Conservation (phyloP, 1,284 basidiomycete species). For the Ustanciosporium gigantosporum region DNA sequence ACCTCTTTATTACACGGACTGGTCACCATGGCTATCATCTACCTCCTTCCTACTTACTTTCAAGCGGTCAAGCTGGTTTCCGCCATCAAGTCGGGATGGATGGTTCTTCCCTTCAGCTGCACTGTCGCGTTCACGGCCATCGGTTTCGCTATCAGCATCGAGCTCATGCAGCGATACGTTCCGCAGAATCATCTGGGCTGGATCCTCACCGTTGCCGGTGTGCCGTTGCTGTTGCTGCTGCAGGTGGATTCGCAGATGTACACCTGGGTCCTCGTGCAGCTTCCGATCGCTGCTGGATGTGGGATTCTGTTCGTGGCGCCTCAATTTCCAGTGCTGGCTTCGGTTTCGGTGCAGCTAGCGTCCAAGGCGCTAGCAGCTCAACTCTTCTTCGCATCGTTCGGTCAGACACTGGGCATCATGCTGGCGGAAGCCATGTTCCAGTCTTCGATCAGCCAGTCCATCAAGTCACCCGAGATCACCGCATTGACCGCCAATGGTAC, state of each 20-base stretch:
- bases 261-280: conserved; percentile 20
- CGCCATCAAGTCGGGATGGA: conserved; percentile 29
- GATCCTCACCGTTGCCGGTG: conserved; percentile 27
- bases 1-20: conserved; percentile 23
- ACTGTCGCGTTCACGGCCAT: conserved; percentile 29
- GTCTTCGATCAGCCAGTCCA: conserved; percentile 14
- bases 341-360: conserved; percentile 13
- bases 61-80: conserved; percentile 16
- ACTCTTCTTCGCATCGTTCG: conserved; percentile 26
- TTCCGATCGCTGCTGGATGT: conserved; percentile 25
- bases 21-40: conserved; percentile 37
- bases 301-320: conserved; percentile 33
- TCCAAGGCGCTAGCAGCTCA: conserved; percentile 16
- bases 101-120: conserved; percentile 27
- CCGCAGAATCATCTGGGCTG: conserved; percentile 35
- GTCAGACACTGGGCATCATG: conserved; percentile 39
- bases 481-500: conserved; percentile 10
- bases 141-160: conserved; percentile 21
- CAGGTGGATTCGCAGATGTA: conserved; percentile 4
- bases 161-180: conserved; percentile 15
- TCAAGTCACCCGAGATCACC: conserved; percentile 12
- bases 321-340: conserved; percentile 30
- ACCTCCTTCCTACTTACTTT: conserved; percentile 32
- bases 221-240: conserved; percentile 18
- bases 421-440: conserved; percentile 34